Base-by-base conservation (phyloP, 2,329 filamentous ascomycete species). In the Exophiala aquamarina region DNA sequence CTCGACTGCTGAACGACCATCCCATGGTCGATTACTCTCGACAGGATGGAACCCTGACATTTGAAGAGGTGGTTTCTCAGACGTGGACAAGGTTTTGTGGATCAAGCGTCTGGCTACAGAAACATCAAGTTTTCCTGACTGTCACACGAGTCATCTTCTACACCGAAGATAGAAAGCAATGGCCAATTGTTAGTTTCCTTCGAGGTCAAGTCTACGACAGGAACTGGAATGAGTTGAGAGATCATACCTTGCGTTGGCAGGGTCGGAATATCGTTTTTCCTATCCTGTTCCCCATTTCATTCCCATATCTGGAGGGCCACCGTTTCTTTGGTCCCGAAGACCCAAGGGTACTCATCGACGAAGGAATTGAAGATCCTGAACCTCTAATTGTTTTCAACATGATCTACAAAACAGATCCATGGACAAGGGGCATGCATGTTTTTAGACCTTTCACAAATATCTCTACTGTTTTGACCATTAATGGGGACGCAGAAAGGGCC, bases 331-430 rank as follows among this genome's bases (percentile, higher is more conserved):
- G 57, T 10, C 56, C 59, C 4, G 59, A 60, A 41, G 57, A 61
- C 35, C 55, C 59, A 3, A 41, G 57, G 14, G 47, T 61, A 8
- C 54, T 61, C 23, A 43, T 60, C 10, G 57, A 61, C 28, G 54
- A 54, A 15, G 54, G 45, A 3, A 47, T 56, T 3, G 49, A 56
- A 10, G 55, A 49, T 18, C 57, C 56, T 11, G 57, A 61, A 41
- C 59, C 57, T 7, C 46, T 61, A 10, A 52, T 60, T 8, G 43
- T 60, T 11, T 61, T 60, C 52, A 61, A 59, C 42, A 60, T 61
- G 57, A 36, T 56, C 21, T 36, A 14, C 13, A 31, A 45, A 15
- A 31, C 41, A 13, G 44, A 52, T 17, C 32, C 29, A 2, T 32
- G 37, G 17, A 32, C 18, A 11, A 46, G 55, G 19, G 55, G 54